These are phyloP conservation scores for Phytophthora cryptogea DNA, from an alignment of 352 stramenopile genomes.

Conservation along the genomic window DNA sequence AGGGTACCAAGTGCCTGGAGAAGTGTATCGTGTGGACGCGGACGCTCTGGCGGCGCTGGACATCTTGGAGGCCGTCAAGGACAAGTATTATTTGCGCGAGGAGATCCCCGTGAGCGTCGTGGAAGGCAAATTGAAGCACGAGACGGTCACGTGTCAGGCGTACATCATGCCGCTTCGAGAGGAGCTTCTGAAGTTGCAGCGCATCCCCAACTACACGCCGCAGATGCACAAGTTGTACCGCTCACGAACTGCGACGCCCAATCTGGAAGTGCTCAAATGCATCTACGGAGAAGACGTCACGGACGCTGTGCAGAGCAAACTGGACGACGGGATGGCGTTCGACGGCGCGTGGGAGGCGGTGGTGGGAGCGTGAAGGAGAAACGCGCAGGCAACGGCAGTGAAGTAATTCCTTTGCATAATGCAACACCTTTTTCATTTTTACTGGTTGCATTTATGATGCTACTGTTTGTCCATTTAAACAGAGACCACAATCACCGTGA, in stretches of 20 bases:
- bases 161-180: constrained; percentile 68
- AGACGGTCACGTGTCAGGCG: constrained; percentile 47
- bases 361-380: constrained; percentile 18
- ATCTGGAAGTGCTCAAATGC: constrained; percentile 59
- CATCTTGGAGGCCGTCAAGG: constrained; percentile 73
- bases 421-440: constrained; percentile 11
- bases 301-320: constrained; percentile 41
- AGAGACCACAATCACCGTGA: constrained; percentile 59
- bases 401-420: constrained; percentile 4
- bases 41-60: constrained; percentile 62
- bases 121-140: constrained; percentile 41
- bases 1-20: constrained; percentile 54
- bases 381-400: background rate
- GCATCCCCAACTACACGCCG: constrained; percentile 59
- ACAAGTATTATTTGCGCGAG: constrained; percentile 71
- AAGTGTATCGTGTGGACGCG: constrained; percentile 68
- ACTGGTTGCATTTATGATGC: background rate
- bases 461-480: constrained; percentile 31
- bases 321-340: constrained; percentile 50
- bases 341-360: constrained; percentile 49
- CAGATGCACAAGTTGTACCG: constrained; percentile 53
- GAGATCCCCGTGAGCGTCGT: constrained; percentile 60
- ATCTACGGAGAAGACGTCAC: constrained; percentile 51
- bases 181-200: constrained; percentile 50
- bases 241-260: constrained; percentile 44